A percentile compares a stretch with the other conserved stretches of the same genome.
Conservation (phyloP, 345 rosid genomes). For the Arabidopsis suecica region DNA sequence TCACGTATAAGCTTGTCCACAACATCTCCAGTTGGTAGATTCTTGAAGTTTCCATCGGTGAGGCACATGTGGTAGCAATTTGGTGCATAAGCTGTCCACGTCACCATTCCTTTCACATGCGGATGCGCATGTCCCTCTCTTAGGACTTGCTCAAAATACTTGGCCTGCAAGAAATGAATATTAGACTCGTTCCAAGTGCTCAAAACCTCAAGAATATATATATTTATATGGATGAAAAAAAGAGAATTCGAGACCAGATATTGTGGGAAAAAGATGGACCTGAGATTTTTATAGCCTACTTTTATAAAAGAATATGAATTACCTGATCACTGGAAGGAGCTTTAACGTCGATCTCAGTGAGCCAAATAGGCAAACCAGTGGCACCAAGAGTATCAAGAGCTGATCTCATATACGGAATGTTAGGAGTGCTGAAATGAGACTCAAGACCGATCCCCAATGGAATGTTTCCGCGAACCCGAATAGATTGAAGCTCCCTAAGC, state of each 20-base stretch:
- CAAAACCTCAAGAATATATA: too few relatives aligned
- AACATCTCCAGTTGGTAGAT: neutral
- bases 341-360: neutral
- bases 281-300: too few relatives aligned
- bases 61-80: constrained; percentile 2
- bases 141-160: neutral
- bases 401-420: constrained; percentile 8
- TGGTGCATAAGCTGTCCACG: neutral
- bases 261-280: too few relatives aligned
- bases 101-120: neutral
- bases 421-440: constrained; percentile 8
- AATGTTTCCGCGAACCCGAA: neutral
- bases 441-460: neutral
- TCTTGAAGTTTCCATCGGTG: constrained; percentile 8
- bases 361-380: constrained; percentile 1
- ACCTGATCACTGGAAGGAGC: neutral
- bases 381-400: neutral
- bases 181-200: neutral
- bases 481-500: constrained; percentile 13
- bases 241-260: neutral
- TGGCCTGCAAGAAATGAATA: neutral
- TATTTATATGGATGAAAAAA: neutral
- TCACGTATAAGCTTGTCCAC: constrained; percentile 3
- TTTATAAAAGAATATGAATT: neutral
- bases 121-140: constrained; percentile 18